Conservation (phyloP, 2,329 filamentous ascomycete genomes). For the Drechslerella dactyloides region DNA sequence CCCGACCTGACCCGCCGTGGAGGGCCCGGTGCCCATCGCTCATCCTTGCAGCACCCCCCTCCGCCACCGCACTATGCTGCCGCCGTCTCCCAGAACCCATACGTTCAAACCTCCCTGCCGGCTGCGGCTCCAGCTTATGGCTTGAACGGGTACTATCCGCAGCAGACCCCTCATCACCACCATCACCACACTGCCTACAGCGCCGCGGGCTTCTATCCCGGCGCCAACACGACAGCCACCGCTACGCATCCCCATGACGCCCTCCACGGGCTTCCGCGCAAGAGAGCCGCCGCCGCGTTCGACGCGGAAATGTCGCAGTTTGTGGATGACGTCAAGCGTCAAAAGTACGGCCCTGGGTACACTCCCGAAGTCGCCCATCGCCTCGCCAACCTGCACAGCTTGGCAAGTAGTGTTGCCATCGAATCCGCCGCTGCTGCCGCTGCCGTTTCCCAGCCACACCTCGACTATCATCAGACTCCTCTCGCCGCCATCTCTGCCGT, state of each 20-base stretch:
- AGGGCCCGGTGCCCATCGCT: slow-evolving; percentile 16
- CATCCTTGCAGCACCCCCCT: slow-evolving; percentile 49
- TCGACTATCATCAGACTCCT: slow-evolving; percentile 65
- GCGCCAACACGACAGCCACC: slow-evolving; percentile 63
- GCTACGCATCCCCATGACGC: slow-evolving; percentile 65
- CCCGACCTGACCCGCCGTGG: slow-evolving; percentile 61
- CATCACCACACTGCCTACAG: slow-evolving; percentile 5
- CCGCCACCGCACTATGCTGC: slow-evolving; percentile 31
- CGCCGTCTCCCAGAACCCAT: slow-evolving; percentile 39
- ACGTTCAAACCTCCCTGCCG: slow-evolving; percentile 27
- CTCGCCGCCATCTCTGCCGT: slow-evolving; percentile 64
- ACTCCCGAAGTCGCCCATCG: slow-evolving; percentile 91
- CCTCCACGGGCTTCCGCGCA: slow-evolving; percentile 61
- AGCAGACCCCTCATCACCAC: slow-evolving; percentile 8
- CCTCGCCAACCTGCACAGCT: slow-evolving; percentile 78
- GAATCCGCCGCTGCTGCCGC: slow-evolving; percentile 58
- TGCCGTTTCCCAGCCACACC: slow-evolving; percentile 16
- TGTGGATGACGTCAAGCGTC: slow-evolving; percentile 89
- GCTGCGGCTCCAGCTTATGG: slow-evolving; percentile 34
- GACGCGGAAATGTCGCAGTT: slow-evolving; percentile 66
- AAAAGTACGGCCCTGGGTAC: slow-evolving; percentile 84
- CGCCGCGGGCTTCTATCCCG: slow-evolving; percentile 62
- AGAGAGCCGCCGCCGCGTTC: slow-evolving; percentile 37
- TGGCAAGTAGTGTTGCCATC: slow-evolving; percentile 66
- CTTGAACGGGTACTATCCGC: slow-evolving; percentile 46